Percentiles rank a stretch among this genome's conserved stretches.
Conservation (phyloP, 371 early-diverging fungal species). For the Mucor piriformis region DNA sequence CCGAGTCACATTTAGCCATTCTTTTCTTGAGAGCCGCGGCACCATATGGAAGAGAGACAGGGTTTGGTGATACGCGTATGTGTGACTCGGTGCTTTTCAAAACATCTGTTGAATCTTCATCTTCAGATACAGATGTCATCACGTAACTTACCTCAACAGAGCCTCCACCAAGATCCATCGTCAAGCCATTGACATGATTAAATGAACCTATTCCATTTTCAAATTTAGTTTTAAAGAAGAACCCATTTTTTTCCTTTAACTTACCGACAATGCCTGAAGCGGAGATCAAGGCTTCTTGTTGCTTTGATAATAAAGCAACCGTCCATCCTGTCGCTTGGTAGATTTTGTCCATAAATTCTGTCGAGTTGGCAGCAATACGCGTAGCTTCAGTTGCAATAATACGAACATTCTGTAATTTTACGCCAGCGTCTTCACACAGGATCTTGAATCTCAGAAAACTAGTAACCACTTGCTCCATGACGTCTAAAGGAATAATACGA, state of each 20-base stretch:
- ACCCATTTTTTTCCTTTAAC: background rate
- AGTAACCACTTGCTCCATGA: conserved; percentile 55
- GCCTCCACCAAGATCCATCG: conserved; percentile 70
- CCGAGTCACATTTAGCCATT: conserved; percentile 33
- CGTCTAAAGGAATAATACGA: conserved; percentile 50
- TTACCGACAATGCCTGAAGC: conserved; percentile 66
- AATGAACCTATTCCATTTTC: conserved; percentile 46
- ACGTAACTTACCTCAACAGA: conserved; percentile 68
- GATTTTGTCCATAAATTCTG: conserved; percentile 52
- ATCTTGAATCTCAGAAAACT: conserved; percentile 60
- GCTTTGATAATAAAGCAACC: conserved; percentile 53
- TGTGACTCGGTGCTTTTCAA: conserved; percentile 1
- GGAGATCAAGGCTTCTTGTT: conserved; percentile 62
- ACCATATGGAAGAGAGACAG: conserved; percentile 68
- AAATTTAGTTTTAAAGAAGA: too few species aligned
- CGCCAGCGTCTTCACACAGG: conserved; percentile 52
- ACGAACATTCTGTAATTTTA: conserved; percentile 41
- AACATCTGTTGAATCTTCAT: background rate
- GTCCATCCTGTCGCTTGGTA: conserved; percentile 55
- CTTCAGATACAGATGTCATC: conserved; percentile 12
- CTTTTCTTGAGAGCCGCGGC: conserved; percentile 57
- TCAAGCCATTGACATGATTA: conserved; percentile 59
- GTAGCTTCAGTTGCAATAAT: conserved; percentile 71
- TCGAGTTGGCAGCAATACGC: conserved; percentile 57
- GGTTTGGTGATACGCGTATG: conserved; percentile 44